Evolutionary conservation across 306 rosid species (phyloP), one percentile per base, ranked within the genome.

Genomic region (Carpinus fangiana): DNA sequence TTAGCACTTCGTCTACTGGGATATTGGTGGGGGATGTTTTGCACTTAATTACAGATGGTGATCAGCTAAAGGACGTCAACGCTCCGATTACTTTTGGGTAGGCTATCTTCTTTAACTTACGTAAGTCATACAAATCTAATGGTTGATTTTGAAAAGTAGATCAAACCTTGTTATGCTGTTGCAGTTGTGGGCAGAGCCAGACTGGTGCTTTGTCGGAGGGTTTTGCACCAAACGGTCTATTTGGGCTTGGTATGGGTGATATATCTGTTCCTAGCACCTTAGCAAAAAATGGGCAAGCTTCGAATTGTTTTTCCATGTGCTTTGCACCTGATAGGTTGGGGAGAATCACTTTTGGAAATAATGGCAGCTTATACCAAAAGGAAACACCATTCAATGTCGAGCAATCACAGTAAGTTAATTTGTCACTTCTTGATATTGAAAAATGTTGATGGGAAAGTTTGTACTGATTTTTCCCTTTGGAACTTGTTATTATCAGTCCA

Each of bases 241-340:
- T 93, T 28, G 99, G 99, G 70, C 95, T 94, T 76, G 98, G 98
- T 26, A 83, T 94, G 88, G 79, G 78, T 3, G 65, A 70, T 55
- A 13, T 82, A 75, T 91, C 98, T 18, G 88, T 92, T 60, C 97
- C 98, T 20, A 94, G 95, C 84, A 78, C 88, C 81, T 89, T 92
- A 81, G 97, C 98, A 26, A 80, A 69, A 34, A 67, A 82, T 23
- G 97, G 92, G 14, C 70, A 87, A 60, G 85, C 87, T 70, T 80
- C 89, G 51, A 82, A 94, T 87, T 89, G 97, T 1, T 94, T 96
- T 80, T 96, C 99, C 73, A 91, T 95, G 98, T 92, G 98, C 83
- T 95, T 95, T 72, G 93, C 91, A 66, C 1, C 12, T 53, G 86
- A 90, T 73, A 90, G 89, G 45, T 0, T 21, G 60, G 98, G 98